Base-by-base conservation (phyloP, 169 alveolate genomes). In the Plasmodium cynomolgi region DNA sequence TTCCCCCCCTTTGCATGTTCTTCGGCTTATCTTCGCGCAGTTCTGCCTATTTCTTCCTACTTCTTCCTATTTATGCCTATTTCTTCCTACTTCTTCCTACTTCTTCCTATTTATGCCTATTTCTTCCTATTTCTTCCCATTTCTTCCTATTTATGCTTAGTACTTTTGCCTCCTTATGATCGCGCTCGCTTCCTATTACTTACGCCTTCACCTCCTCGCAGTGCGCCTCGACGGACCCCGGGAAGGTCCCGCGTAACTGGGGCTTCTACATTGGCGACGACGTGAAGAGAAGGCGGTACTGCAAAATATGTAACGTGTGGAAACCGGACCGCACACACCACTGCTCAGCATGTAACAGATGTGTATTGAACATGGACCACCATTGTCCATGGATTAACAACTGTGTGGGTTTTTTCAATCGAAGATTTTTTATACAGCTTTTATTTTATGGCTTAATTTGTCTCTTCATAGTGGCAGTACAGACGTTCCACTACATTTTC, bases 371-470 rank as follows among this genome's bases (percentile, higher is more conserved):
- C 92, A 99, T 99, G 99, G 99, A 99, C 82, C 99, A 99, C 96
- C 99, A 99, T 92, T 99, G 99, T 93, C 99, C 99, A 31, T 99
- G 99, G 99, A 98, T 99, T 56, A 98, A 98, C 95, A 99, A 99
- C 93, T 99, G 99, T 95, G 98, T 99, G 44, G 99, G 99, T 11
- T 98, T 98, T 96, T 98, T 97, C 96, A 99, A 99, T 96, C 96
- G 99, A 72, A 98, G 98, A 95, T 98, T 96, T 95, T 99, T 99
- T 96, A 98, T 98, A 75, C 99, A 98, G 84, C 96, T 98, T 93
- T 97, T 99, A 20, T 95, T 98, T 37, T 98, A 98, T 94, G 97
- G 99, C 56, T 97, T 95, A 26, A 88, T 95, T 58, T 83, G 95
- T 34, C 94, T 96, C 1, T 54, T 81, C 20, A 85, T 96, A 44